Conservation (phyloP, 23 red algal genomes). For the Chondrus crispus region DNA sequence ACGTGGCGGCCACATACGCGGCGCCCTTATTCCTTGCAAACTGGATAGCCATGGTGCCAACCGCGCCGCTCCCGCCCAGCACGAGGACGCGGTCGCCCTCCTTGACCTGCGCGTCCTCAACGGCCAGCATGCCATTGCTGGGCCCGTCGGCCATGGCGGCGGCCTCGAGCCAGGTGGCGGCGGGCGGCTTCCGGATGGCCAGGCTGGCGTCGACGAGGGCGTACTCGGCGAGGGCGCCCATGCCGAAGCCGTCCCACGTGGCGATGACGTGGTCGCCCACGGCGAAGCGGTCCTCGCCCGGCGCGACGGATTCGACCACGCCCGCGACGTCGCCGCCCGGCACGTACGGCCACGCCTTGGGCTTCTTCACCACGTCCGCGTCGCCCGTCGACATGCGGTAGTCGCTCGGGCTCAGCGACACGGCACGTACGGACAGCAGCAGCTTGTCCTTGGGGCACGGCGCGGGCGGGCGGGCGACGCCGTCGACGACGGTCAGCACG, state of each 20-base stretch:
- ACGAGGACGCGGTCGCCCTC: conserved; percentile 66
- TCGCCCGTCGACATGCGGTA: conserved; percentile 65
- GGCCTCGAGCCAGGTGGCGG: conserved; percentile 32
- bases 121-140: conserved; percentile 45
- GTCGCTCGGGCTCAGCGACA: conserved; percentile 52
- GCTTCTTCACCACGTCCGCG: conserved; percentile 43
- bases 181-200: conserved; percentile 23
- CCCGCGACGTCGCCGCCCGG: conserved; percentile 72
- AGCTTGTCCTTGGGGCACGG: conserved; percentile 28
- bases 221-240: conserved; percentile 63
- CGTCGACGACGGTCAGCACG: conserved; percentile 18
- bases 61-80: conserved; percentile 71
- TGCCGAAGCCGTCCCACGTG: conserved; percentile 48
- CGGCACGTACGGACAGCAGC: conserved; percentile 45
- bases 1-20: conserved; percentile 54
- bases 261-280: conserved; percentile 62
- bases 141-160: conserved; percentile 50
- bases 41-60: conserved; percentile 62
- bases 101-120: conserved; percentile 30
- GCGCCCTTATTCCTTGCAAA: conserved; percentile 40
- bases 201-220: conserved; percentile 46
- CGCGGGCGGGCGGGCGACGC: not conserved
- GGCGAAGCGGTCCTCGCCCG: not conserved
- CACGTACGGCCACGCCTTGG: conserved; percentile 67
- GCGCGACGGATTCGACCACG: conserved; percentile 36